Base-by-base conservation (phyloP, 2,329 filamentous ascomycete genomes). In the Penicillium sp. region DNA sequence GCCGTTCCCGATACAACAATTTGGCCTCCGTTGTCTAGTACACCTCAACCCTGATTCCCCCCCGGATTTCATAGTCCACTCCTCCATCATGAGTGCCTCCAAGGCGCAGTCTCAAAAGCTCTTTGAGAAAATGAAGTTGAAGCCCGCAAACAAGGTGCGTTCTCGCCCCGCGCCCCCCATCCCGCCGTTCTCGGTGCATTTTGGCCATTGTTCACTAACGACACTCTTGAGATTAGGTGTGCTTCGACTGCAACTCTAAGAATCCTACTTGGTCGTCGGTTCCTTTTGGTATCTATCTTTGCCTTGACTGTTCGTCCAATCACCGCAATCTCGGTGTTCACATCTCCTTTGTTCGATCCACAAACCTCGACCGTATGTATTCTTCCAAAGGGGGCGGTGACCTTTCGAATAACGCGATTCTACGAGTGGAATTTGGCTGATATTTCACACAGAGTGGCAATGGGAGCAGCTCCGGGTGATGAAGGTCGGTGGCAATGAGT, bases 191-290 rank as follows among this genome's bases (percentile, higher is more conserved):
- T 56, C 42, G 53, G 56, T 56, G 47, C 50, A 51, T 54, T 59
- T 50, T 59, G 58, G 54, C 55, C 58, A 59, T 54, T 49, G 55
- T 62, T 58, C 58, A 43, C 57, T 62, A 52, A 64, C 58, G 27
- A 61, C 45, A 64, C 37, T 54, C 63, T 69, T 44, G 54, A 49
- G 42, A 57, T 52, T 69, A 96, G 93, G 86, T 96, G 81, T 99
- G 95, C 84, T 99, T 99, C 79, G 95, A 99, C 80, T 99, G 95
- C 78, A 88, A 91, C 74, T 90, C 92, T 71, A 98, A 98, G 80
- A 97, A 97, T 74, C 95, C 95, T 61, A 98, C 95, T 58, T 99
- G 95, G 95, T 96, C 93, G 8, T 98, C 93, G 7, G 93, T 97
- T 31, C 93, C 93, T 11, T 92, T 99, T 64, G 95, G 91, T 72